Conservation (phyloP, 306 rosid genomes). For the Fragaria ananassa region DNA sequence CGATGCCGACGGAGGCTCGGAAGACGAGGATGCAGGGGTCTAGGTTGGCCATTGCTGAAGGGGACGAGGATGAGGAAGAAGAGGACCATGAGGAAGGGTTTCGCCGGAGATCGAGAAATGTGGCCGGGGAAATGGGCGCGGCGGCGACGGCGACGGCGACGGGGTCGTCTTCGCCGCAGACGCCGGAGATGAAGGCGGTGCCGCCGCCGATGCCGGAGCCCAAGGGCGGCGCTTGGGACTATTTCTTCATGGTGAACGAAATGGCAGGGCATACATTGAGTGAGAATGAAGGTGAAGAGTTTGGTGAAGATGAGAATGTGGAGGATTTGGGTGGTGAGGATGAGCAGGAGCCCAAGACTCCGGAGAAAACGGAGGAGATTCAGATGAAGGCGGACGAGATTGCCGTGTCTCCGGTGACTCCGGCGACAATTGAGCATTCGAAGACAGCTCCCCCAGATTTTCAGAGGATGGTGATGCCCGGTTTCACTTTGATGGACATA, state of each 20-base stretch:
- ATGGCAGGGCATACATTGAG: conserved; percentile 53
- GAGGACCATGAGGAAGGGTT: conserved; percentile 13
- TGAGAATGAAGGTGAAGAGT: conserved; percentile 33
- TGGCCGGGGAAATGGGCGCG: conserved; percentile 10
- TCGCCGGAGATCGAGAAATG: conserved; percentile 27
- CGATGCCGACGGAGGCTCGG: conserved; percentile 50
- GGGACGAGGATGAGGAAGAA: conserved; percentile 31
- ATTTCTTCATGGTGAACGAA: conserved; percentile 58
- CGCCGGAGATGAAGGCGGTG: conserved; percentile 43
- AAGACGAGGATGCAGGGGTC: conserved; percentile 15
- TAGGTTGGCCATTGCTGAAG: conserved; percentile 50
- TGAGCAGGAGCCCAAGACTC: conserved; percentile 69
- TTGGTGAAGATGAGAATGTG: conserved; percentile 23
- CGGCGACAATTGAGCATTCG: conserved; percentile 55
- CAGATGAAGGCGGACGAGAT: conserved; percentile 30
- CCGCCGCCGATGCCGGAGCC: conserved; percentile 69
- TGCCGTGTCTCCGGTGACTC: not conserved
- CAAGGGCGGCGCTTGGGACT: conserved; percentile 75
- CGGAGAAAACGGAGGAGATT: conserved; percentile 49
- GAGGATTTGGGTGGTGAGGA: conserved; percentile 29
- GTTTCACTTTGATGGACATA: conserved; percentile 51
- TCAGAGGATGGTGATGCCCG: conserved; percentile 44
- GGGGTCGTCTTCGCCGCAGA: conserved; percentile 28
- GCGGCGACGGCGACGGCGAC: conserved; percentile 14
- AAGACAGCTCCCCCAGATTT: conserved; percentile 68